Percentiles rank a stretch among this genome's conserved stretches.
phyloP scores from a whole-genome alignment of 371 early-diverging fungal genomes.

The Conidiobolus incongruus region DNA sequence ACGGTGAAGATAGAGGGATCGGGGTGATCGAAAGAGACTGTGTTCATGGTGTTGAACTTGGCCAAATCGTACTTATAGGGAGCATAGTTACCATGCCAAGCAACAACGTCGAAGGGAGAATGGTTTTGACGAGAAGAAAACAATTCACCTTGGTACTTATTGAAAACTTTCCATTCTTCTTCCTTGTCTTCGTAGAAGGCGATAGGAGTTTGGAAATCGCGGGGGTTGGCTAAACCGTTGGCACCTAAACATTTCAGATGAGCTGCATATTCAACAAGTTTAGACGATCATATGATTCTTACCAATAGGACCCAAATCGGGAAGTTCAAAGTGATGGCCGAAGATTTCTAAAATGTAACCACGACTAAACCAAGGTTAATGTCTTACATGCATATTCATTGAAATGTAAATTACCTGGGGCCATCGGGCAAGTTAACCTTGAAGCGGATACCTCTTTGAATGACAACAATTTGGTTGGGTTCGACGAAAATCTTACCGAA shows the following conservation, averaged over 20 bases:
- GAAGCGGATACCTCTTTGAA: slow-evolving; percentile 79
- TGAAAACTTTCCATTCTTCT: slow-evolving; percentile 34
- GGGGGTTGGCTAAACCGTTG: slow-evolving; percentile 86
- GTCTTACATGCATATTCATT: not conserved
- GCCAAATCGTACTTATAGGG: slow-evolving; percentile 87
- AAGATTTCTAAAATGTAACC: slow-evolving; percentile 85
- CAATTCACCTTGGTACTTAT: slow-evolving; percentile 64
- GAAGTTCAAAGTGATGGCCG: slow-evolving; percentile 72
- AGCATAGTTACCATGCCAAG: slow-evolving; percentile 95
- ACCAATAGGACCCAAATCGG: slow-evolving; percentile 91
- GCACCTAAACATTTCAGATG: slow-evolving; percentile 18
- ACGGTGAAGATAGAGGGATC: slow-evolving; percentile 92
- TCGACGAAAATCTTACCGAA: slow-evolving; percentile 63
- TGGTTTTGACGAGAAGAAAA: slow-evolving; percentile 50
- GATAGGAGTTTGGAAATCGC: slow-evolving; percentile 75
- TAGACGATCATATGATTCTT: slow-evolving; percentile 1
- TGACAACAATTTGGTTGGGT: slow-evolving; percentile 83
- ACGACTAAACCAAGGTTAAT: slow-evolving; percentile 16
- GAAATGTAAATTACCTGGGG: slow-evolving; percentile 21
- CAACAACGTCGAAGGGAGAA: slow-evolving; percentile 88
- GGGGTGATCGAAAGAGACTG: slow-evolving; percentile 78
- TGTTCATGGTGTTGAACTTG: slow-evolving; percentile 65
- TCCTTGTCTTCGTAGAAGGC: slow-evolving; percentile 53
- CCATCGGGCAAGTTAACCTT: slow-evolving; percentile 60
- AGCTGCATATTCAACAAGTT: not conserved